Evolutionary conservation across 108 stramenopile species (phyloP), one percentile per base, ranked within the genome.

Genomic region (Cyclostephanos tholiformis): DNA sequence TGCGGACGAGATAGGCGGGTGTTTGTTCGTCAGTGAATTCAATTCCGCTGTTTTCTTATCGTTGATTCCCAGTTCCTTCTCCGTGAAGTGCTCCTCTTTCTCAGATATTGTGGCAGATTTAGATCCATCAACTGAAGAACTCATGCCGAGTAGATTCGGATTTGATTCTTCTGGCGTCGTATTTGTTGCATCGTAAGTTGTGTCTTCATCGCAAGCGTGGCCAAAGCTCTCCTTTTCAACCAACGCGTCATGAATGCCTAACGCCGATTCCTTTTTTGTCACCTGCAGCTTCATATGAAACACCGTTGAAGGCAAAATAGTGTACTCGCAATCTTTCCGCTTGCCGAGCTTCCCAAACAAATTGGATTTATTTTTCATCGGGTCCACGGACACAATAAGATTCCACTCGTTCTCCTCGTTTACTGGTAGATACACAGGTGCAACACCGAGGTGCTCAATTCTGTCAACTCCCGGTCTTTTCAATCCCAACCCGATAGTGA

Each of bases 401-500:
- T 68, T 51, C 12, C 61, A 11, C 19, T 41, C 23, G 41, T 57
- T 32, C 17, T 67, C 35, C 26, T 51, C 49, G 19, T 50, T 27
- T 36, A 43, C 75, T 14, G 66, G 65, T 27, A 75, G 52, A 46
- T 23, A 25, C 16, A 75, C 67, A 26, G 67, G 68, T 20, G 75
- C 60, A 16, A 57, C 61, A 52, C 75, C 75, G 17, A 75, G 67
- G 6, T 59, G 66, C 7, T 68, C 49, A 23, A 75, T 68, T 35
- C 25, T 44, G 17, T 39, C 38, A 7, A 50, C 41, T 10, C 61
- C 61, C 43, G 57, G 56, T 10, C 63, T 4, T 13, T 46, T 49
- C 60, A 75, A 52, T 6, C 75, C 75, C 30, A 75, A 66, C 36
- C 58, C 46, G 11, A 75, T 50, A 23, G 75, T 51, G 30, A 68